phyloP scores from a whole-genome alignment of 2,329 filamentous ascomycete species.

The Diaporthe ampelina region DNA sequence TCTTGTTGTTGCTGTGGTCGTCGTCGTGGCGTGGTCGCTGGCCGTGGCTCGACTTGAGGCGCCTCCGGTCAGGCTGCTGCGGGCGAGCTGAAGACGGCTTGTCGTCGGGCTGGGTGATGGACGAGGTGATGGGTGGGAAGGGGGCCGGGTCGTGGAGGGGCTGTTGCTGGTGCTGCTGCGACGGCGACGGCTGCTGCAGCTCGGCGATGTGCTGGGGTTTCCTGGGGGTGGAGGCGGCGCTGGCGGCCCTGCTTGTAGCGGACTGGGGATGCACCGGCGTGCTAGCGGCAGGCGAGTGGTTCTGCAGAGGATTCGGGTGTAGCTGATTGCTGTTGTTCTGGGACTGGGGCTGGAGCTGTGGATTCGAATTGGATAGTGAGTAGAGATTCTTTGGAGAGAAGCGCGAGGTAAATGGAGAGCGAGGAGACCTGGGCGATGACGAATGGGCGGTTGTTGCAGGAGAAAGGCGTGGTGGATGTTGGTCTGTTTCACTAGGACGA shows the following conservation, averaged over 20 bases:
- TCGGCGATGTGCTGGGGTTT: slow-evolving; percentile 51
- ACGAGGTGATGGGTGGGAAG: slow-evolving; percentile 49
- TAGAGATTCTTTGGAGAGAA: slow-evolving; percentile 55
- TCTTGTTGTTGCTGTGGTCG: slow-evolving; percentile 60
- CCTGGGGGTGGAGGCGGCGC: slow-evolving; percentile 25
- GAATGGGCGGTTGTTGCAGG: slow-evolving; percentile 52
- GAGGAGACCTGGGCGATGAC: slow-evolving; percentile 60
- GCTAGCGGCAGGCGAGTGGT: slow-evolving; percentile 18
- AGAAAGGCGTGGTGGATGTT: slow-evolving; percentile 43
- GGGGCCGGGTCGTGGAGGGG: slow-evolving; percentile 45
- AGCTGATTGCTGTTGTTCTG: neutral
- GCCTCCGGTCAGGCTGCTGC: slow-evolving; percentile 48
- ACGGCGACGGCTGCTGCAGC: slow-evolving; percentile 42
- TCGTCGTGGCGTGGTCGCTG: slow-evolving; percentile 57
- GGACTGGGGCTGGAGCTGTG: neutral
- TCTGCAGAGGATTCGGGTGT: neutral
- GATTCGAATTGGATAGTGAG: slow-evolving; percentile 31
- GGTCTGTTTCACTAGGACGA: slow-evolving; percentile 47
- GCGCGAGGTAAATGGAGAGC: slow-evolving; percentile 62
- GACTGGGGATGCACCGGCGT: slow-evolving; percentile 21
- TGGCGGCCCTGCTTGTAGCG: neutral
- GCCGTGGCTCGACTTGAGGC: slow-evolving; percentile 48
- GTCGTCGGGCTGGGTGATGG: slow-evolving; percentile 43
- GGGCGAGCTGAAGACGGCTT: slow-evolving; percentile 40
- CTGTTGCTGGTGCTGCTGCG: neutral